Base-by-base conservation (phyloP, 768 basidiomycete genomes). In the Boletus barrowsii region DNA sequence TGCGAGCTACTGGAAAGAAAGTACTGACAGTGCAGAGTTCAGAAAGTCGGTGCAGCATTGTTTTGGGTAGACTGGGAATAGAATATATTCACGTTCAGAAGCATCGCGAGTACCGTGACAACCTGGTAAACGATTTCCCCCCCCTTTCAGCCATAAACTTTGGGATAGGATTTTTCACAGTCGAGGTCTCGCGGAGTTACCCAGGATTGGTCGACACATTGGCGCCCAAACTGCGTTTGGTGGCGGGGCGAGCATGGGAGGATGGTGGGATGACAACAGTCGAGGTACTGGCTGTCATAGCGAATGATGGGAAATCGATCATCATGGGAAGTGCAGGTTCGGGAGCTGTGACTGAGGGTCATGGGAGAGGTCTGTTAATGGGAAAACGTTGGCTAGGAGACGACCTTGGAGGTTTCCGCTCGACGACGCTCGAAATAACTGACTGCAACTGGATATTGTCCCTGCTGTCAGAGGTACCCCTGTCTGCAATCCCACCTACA, bases 391-490 rank as follows among this genome's bases (percentile, higher is more conserved):
- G 58, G 22, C 37, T 40, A 52, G 55, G 51, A 40, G 36, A 9
- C 2, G 52, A 43, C 41, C 40, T 52, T 11, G 61, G 55, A 6
- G 40, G 41, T 26, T 62, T 70, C 26, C 67, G 58, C 42, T 69
- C 69, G 14, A 71, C 45, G 22, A 71, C 57, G 24, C 51, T 49
- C 15, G 65, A 60, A 11, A 69, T 33, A 11, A 62, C 43, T 2
- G 68, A 55, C 50, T 78, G 79, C 10, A 75, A 42, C 30, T 13
- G 72, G 18, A 74, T 70, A 0, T 75, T 73, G 32, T 71, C 64
- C 42, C 51, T 35, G 62, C 36, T 5, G 68, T 68, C 18, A 70
- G 56, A 29, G 58, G 52, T 39, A 67, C 65, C 45, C 10, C 46
- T 47, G 32, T 32, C 41, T 43, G 51, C 24, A 14, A 5, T 14